A percentile compares a stretch with the other conserved stretches of the same genome.
These are phyloP conservation scores for Leccinum fibrillosum DNA, from an alignment of 768 basidiomycete genomes.

Conservation along the genomic window DNA sequence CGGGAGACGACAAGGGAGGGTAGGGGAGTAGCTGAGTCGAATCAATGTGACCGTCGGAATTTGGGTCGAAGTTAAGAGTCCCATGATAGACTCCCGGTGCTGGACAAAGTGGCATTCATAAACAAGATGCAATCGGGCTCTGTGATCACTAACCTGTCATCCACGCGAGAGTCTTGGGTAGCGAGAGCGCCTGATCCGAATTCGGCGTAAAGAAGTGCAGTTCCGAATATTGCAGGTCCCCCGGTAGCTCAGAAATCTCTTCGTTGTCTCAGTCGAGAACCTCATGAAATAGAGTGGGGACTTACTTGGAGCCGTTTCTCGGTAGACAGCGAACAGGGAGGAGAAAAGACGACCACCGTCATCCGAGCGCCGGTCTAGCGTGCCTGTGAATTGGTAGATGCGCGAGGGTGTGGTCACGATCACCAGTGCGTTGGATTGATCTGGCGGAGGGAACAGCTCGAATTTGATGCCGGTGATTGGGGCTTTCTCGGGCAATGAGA, in stretches of 20 bases:
- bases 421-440: slow-evolving; percentile 63
- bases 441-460: slow-evolving; percentile 66
- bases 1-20: slow-evolving; percentile 40
- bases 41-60: slow-evolving; percentile 74
- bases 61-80: slow-evolving; percentile 62
- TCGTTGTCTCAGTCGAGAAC: slow-evolving; percentile 23
- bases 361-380: slow-evolving; percentile 62
- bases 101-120: slow-evolving; percentile 26
- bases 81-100: slow-evolving; percentile 91
- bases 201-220: slow-evolving; percentile 76
- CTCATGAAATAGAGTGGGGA: slow-evolving; percentile 13
- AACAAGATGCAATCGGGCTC: neutral
- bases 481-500: slow-evolving; percentile 74
- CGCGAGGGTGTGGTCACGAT: slow-evolving; percentile 82
- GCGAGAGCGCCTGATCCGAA: slow-evolving; percentile 62
- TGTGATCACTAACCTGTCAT: slow-evolving; percentile 63
- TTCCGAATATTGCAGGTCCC: slow-evolving; percentile 70
- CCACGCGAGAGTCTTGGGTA: slow-evolving; percentile 84
- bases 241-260: slow-evolving; percentile 92
- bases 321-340: slow-evolving; percentile 66
- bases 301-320: slow-evolving; percentile 80
- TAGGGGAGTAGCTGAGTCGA: slow-evolving; percentile 78
- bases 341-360: slow-evolving; percentile 77
- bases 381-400: slow-evolving; percentile 87
- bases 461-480: slow-evolving; percentile 84